Base-by-base conservation (phyloP, 306 rosid genomes). In the Cicer cuneatum region DNA sequence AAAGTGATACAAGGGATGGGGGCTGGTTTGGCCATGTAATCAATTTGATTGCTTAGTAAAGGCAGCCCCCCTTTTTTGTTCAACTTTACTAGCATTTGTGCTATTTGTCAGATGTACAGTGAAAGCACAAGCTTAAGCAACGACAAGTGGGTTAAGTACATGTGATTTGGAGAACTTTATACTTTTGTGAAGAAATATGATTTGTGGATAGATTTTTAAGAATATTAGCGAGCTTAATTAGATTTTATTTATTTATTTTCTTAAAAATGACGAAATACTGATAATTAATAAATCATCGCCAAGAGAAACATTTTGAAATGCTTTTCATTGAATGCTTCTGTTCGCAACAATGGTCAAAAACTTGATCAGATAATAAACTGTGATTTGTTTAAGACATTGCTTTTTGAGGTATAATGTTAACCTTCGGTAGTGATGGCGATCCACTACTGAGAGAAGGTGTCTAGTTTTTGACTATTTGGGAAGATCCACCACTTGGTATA, bases 21-120 rank as follows among this genome's bases (percentile, higher is more conserved):
- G 86, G 82, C 73, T 85, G 86, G 84, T 83, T 83, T 83, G 83
- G 78, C 78, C 80, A 70, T 54, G 80, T 49, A 58, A 41, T 85
- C 72, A 68, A 67, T 66, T 53, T 68, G 74, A 78, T 68, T 79
- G 76, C 67, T 74, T 67, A 83, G 83, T 78, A 85, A 86, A 75
- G 78, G 66, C 82, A 80, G 82, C 41, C 81, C 85, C 86, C 87
- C 72, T 33, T 75, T 78, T 80, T 82, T 65, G 67, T 76, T 74
- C 63, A 48, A 12, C 1, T 18, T 49, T 19, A 35, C 16, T 24
- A 60, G 51, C 24, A 72, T 37, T 39, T 63, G 67, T 63, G 47
- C 8, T 43, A 56, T 69, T 46, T 82, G 40, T 73, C 62, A 58
- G 16, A 49, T 76, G 10, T 39, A 41, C 9, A 21, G 38, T 78